These are phyloP conservation scores for Eucommia ulmoides DNA, from an alignment of 257 asterid genomes.

Conservation along the genomic window DNA sequence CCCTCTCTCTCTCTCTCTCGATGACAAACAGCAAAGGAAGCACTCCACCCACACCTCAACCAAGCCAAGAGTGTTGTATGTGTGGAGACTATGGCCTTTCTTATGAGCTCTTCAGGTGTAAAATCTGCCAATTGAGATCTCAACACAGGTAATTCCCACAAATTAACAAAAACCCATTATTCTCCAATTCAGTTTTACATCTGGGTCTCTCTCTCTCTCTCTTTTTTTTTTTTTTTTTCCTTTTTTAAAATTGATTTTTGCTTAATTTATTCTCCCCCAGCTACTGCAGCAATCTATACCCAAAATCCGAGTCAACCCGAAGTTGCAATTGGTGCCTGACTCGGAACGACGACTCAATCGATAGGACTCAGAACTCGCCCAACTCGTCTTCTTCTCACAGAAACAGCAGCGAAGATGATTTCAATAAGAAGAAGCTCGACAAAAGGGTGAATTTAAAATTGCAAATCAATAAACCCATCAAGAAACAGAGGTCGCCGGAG, in stretches of 20 bases:
- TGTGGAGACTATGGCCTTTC: conserved; percentile 70
- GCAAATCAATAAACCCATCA: conserved; percentile 15
- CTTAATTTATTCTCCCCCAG: too few relatives aligned
- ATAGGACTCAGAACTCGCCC: conserved; percentile 13
- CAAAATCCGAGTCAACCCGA: conserved; percentile 31
- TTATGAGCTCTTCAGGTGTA: conserved; percentile 52
- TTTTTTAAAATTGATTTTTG: too few relatives aligned
- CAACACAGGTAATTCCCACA: conserved; percentile 62
- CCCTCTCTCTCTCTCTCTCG: too few relatives aligned
- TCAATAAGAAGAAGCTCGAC: conserved; percentile 21
- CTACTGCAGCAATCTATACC: conserved; percentile 63
- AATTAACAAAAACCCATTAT: neutral
- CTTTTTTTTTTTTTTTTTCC: neutral
- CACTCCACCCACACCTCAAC: neutral
- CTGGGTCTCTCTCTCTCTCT: neutral
- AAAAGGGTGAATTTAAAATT: conserved; percentile 9
- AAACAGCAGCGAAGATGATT: conserved; percentile 10
- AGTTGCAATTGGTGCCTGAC: conserved; percentile 68
- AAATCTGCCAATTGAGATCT: conserved; percentile 41
- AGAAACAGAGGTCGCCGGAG: conserved; percentile 23
- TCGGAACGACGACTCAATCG: conserved; percentile 16
- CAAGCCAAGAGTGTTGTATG: conserved; percentile 55
- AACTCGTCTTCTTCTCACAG: conserved; percentile 25
- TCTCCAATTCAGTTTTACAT: neutral
- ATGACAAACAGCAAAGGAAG: neutral